Evolutionary conservation across 495 filamentous ascomycete genomes (phyloP).

Genomic region (Aspergillus heteromorphus): DNA sequence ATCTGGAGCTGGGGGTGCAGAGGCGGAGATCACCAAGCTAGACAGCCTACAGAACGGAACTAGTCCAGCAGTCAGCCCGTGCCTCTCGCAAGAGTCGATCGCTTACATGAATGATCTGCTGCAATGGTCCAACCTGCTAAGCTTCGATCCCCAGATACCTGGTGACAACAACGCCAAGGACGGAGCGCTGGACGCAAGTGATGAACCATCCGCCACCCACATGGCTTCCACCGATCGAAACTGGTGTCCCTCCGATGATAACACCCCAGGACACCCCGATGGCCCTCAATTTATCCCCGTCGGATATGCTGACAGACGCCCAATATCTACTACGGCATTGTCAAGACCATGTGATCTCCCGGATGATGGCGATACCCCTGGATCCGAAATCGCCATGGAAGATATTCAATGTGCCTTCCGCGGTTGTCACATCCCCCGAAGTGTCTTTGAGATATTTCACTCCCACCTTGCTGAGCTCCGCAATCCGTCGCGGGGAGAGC

Average conservation of each 20-base stretch:
- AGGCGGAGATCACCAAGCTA: no score
- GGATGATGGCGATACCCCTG: slow-evolving; percentile 29
- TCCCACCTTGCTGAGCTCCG: slow-evolving; percentile 23
- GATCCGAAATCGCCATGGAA: slow-evolving; percentile 31
- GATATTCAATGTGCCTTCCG: slow-evolving; percentile 27
- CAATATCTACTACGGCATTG: slow-evolving; percentile 28
- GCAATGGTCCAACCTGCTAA: slow-evolving; percentile 31
- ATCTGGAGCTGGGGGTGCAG: no score
- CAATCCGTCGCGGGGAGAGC: slow-evolving; percentile 23
- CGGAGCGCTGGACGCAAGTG: background rate
- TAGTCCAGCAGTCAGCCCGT: slow-evolving; percentile 1
- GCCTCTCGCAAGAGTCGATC: slow-evolving; percentile 19
- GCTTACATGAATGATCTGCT: slow-evolving; percentile 30
- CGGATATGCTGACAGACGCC: slow-evolving; percentile 18
- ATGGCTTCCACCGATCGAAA: background rate
- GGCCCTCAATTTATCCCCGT: background rate
- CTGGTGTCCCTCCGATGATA: background rate
- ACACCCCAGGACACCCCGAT: background rate
- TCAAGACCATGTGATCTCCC: slow-evolving; percentile 27
- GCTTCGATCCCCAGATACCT: slow-evolving; percentile 24
- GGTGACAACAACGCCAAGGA: no score
- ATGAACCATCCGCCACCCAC: background rate
- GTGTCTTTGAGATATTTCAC: slow-evolving; percentile 37
- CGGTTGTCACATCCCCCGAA: slow-evolving; percentile 30
- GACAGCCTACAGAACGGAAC: background rate